phyloP scores from a whole-genome alignment of 441 rosid species.

The Erysimum pusillum region DNA sequence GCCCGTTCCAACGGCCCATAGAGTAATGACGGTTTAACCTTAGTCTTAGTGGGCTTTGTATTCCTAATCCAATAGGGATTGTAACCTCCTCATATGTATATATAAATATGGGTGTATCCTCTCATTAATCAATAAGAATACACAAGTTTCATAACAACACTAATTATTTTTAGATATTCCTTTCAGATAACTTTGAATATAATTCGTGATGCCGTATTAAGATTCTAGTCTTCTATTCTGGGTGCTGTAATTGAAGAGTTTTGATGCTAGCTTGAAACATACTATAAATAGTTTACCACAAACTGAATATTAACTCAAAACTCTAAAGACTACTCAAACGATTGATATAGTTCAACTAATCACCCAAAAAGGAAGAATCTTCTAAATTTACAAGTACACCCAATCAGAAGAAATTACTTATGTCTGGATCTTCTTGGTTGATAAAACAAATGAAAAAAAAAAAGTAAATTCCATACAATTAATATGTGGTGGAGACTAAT shows the following conservation, averaged over 20 bases:
- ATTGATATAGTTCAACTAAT: constrained; percentile 7
- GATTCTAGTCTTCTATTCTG: not conserved
- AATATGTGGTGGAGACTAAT: constrained; percentile 10
- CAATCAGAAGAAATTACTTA: not conserved
- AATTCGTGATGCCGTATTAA: not conserved
- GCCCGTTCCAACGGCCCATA: too few relatives aligned
- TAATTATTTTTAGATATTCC: not conserved
- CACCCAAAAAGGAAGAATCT: not conserved
- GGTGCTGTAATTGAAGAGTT: not conserved
- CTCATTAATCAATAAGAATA: too few relatives aligned
- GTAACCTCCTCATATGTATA: too few relatives aligned
- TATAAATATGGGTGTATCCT: too few relatives aligned
- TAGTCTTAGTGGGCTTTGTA: too few relatives aligned
- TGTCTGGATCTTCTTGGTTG: not conserved
- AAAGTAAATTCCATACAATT: not conserved
- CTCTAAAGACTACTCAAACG: not conserved
- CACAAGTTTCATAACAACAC: too few relatives aligned
- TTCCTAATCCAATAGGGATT: too few relatives aligned
- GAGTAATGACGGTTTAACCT: too few relatives aligned
- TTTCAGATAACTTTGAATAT: not conserved
- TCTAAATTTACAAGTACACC: not conserved
- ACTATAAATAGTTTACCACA: not conserved
- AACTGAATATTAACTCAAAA: not conserved
- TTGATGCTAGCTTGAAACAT: not conserved
- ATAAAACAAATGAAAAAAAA: not conserved